A percentile compares a stretch with the other conserved stretches of the same genome.
Conservation (phyloP, 1,139 yeast species). For the Hansenula lynferdii region DNA sequence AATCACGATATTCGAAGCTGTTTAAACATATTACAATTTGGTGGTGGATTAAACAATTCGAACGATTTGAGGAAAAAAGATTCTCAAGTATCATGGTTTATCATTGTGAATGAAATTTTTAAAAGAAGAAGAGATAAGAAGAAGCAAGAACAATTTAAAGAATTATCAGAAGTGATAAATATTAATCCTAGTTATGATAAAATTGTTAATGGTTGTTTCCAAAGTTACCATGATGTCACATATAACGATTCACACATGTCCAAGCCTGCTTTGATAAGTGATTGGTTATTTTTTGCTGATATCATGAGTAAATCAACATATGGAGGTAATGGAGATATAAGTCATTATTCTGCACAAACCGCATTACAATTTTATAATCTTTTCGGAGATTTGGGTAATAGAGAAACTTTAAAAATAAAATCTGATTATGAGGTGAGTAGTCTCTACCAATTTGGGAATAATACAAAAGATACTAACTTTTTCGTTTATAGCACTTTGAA, state of each 20-base stretch:
- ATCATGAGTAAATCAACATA: slow-evolving; percentile 37
- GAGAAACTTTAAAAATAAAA: slow-evolving; percentile 28
- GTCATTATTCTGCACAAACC: slow-evolving; percentile 51
- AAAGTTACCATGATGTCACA: slow-evolving; percentile 48
- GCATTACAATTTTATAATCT: slow-evolving; percentile 60
- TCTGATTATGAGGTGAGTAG: slow-evolving; percentile 37
- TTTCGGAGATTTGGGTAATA: slow-evolving; percentile 56
- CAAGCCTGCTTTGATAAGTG: slow-evolving; percentile 65
- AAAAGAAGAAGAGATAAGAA: slow-evolving; percentile 40
- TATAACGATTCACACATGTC: slow-evolving; percentile 60
- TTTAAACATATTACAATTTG: slow-evolving; percentile 76
- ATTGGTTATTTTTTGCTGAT: slow-evolving; percentile 77
- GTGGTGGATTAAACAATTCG: slow-evolving; percentile 18
- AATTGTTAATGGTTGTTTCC: slow-evolving; percentile 69
- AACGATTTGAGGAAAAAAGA: slow-evolving; percentile 40
- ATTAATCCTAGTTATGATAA: slow-evolving; percentile 52
- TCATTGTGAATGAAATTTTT: slow-evolving; percentile 50
- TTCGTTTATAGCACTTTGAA: not conserved
- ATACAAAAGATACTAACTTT: no score
- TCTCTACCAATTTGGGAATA: slow-evolving; percentile 19
- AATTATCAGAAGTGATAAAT: slow-evolving; percentile 40
- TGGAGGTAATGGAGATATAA: slow-evolving; percentile 43
- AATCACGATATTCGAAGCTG: slow-evolving; percentile 88
- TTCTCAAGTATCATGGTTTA: slow-evolving; percentile 53
- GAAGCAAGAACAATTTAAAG: slow-evolving; percentile 41